Evolutionary conservation across 352 stramenopile species (phyloP).

Genomic region (Plasmopara viticola): DNA sequence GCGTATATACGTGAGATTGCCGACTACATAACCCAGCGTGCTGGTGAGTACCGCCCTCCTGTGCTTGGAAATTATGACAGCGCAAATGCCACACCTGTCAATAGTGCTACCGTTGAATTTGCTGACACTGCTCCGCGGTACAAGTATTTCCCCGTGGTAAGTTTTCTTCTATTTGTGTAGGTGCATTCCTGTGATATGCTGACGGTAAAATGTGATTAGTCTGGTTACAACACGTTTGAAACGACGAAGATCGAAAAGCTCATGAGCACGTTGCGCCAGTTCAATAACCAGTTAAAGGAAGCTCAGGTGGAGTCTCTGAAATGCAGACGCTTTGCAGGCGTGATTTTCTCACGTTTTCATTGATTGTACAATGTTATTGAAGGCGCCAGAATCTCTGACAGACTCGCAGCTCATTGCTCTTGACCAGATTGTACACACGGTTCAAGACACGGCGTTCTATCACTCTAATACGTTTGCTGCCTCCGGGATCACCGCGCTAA

Average conservation of each 20-base stretch:
- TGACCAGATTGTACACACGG: slow-evolving; percentile 47
- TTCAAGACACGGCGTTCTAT: slow-evolving; percentile 86
- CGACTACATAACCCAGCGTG: slow-evolving; percentile 93
- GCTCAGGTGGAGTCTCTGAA: slow-evolving; percentile 31
- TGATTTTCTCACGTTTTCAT: too few species aligned
- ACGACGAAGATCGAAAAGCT: slow-evolving; percentile 90
- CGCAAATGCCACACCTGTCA: too few species aligned
- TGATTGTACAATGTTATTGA: neutral
- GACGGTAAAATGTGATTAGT: slow-evolving; percentile 31
- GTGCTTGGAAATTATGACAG: slow-evolving; percentile 21
- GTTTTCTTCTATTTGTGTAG: neutral
- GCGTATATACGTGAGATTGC: slow-evolving; percentile 91
- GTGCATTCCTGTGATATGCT: slow-evolving; percentile 1
- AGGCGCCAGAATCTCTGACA: slow-evolving; percentile 20
- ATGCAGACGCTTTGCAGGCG: neutral
- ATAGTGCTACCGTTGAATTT: too few species aligned
- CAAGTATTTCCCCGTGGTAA: slow-evolving; percentile 69
- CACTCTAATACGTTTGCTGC: slow-evolving; percentile 84
- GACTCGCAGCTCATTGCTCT: slow-evolving; percentile 54
- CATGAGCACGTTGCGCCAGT: slow-evolving; percentile 85
- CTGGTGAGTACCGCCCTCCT: slow-evolving; percentile 70
- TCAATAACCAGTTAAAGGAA: slow-evolving; percentile 72
- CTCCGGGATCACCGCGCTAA: slow-evolving; percentile 54
- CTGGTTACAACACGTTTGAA: slow-evolving; percentile 90
- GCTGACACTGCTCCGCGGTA: too few species aligned